Evolutionary conservation across 495 filamentous ascomycete genomes (phyloP).

Genomic region (Arthonia radiata): DNA sequence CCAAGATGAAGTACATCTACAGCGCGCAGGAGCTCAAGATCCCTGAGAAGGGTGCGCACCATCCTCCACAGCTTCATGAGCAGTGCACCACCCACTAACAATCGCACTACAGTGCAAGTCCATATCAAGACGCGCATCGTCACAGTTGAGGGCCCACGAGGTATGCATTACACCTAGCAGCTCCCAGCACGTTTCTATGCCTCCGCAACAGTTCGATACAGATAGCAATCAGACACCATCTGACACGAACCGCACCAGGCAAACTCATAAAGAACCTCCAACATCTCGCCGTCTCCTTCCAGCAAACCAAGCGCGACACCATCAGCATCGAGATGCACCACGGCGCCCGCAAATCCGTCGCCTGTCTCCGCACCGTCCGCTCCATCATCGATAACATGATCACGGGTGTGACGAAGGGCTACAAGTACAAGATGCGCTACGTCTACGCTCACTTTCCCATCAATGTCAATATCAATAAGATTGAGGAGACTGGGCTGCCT

Average conservation of each 20-base stretch:
- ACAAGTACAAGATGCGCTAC: slow-evolving; percentile 99
- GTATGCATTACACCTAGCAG: slow-evolving; percentile 24
- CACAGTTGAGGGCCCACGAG: slow-evolving; percentile 87
- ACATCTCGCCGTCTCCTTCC: slow-evolving; percentile 89
- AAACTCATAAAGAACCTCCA: slow-evolving; percentile 89
- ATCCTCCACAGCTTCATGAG: slow-evolving; percentile 7
- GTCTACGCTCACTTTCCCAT: slow-evolving; percentile 99
- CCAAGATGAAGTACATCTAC: slow-evolving; percentile 96
- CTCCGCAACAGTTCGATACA: not conserved
- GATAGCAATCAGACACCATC: not conserved
- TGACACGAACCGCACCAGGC: slow-evolving; percentile 21
- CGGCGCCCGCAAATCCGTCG: slow-evolving; percentile 87
- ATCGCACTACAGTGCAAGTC: slow-evolving; percentile 48
- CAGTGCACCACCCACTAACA: not conserved
- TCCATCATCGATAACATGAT: slow-evolving; percentile 95
- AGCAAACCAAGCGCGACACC: slow-evolving; percentile 46
- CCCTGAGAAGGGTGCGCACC: slow-evolving; percentile 78
- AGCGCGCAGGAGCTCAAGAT: slow-evolving; percentile 79
- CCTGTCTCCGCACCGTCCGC: slow-evolving; percentile 90
- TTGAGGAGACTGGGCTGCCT: slow-evolving; percentile 59
- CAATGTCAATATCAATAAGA: slow-evolving; percentile 98
- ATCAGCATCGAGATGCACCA: slow-evolving; percentile 97
- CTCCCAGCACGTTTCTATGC: not conserved
- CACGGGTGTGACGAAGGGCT: slow-evolving; percentile 91
- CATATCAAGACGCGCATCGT: slow-evolving; percentile 85